phyloP scores from a whole-genome alignment of 208 protist species.

The Leishmania major region DNA sequence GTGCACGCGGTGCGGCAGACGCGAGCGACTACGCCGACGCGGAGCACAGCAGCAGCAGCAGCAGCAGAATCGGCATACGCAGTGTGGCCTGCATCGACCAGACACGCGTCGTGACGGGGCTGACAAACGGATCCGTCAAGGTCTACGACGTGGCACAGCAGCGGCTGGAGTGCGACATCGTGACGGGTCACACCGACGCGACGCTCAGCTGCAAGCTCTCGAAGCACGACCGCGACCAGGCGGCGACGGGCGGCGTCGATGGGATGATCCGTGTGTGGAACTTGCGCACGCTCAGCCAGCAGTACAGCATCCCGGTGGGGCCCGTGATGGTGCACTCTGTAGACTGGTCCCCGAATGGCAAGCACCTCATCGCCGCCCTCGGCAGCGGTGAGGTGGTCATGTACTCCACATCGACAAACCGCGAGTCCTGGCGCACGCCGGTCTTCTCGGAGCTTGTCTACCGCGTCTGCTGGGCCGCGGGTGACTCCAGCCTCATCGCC shows the following conservation, averaged over 20 bases:
- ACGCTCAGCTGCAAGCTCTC: constrained; percentile 77
- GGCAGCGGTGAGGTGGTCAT: constrained; percentile 77
- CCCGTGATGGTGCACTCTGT: constrained; percentile 73
- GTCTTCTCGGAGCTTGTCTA: constrained; percentile 56
- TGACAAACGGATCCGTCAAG: constrained; percentile 71
- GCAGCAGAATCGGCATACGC: constrained; percentile 34
- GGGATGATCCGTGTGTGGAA: constrained; percentile 91
- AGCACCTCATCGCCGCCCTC: constrained; percentile 74
- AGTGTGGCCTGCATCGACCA: constrained; percentile 50
- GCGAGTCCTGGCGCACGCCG: constrained; percentile 61
- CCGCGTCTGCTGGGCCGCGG: constrained; percentile 51
- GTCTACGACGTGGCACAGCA: constrained; percentile 75
- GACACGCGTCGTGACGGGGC: constrained; percentile 55
- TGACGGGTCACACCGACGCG: constrained; percentile 81
- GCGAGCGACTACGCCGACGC: neutral
- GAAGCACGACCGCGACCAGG: constrained; percentile 75
- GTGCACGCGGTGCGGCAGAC: neutral
- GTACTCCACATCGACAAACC: constrained; percentile 69
- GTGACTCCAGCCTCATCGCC: constrained; percentile 57
- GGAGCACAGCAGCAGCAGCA: neutral
- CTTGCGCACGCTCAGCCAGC: constrained; percentile 50
- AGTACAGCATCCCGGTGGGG: constrained; percentile 59
- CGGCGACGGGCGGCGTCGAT: constrained; percentile 82
- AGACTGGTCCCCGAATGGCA: constrained; percentile 85
- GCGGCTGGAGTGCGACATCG: constrained; percentile 55